Evolutionary conservation across 768 basidiomycete genomes (phyloP).

Genomic region (Cubamyces lactineus): DNA sequence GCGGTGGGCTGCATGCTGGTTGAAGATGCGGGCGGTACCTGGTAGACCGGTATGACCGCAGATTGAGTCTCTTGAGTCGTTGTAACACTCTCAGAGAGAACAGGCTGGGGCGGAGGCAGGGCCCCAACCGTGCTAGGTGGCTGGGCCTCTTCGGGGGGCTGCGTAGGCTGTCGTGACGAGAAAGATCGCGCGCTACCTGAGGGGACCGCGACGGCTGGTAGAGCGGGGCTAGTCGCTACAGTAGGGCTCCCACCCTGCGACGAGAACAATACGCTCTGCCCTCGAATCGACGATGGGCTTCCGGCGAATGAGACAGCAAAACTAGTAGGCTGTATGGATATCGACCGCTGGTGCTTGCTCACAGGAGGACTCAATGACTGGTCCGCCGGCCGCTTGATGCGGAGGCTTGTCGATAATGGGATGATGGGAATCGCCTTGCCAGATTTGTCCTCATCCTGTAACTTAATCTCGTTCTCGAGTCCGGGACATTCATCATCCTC

Average conservation of each 20-base stretch:
- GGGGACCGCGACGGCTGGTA: no score
- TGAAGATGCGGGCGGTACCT: no score
- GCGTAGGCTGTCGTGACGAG: not conserved
- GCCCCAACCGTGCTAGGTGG: not conserved
- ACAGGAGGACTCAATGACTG: not conserved
- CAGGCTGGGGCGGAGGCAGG: not conserved
- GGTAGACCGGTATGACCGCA: no score
- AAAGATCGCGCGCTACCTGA: no score
- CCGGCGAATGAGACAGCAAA: not conserved
- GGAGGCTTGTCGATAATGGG: not conserved
- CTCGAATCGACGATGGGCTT: not conserved
- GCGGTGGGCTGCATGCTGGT: no score
- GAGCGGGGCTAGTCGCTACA: not conserved
- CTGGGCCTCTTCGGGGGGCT: not conserved
- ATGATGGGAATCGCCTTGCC: not conserved
- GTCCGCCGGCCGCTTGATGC: slow-evolving; percentile 9
- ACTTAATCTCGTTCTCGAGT: slow-evolving; percentile 56
- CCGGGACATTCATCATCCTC: slow-evolving; percentile 59
- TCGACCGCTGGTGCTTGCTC: slow-evolving; percentile 6
- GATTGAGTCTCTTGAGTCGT: no score
- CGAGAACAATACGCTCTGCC: not conserved
- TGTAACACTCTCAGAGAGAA: no score
- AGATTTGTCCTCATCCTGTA: slow-evolving; percentile 39
- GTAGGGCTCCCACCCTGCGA: not conserved
- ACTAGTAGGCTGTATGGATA: slow-evolving; percentile 1